A percentile compares a stretch with the other conserved stretches of the same genome.
phyloP scores from a whole-genome alignment of 2,329 filamentous ascomycete species.

The Venturiaceae sp. region DNA sequence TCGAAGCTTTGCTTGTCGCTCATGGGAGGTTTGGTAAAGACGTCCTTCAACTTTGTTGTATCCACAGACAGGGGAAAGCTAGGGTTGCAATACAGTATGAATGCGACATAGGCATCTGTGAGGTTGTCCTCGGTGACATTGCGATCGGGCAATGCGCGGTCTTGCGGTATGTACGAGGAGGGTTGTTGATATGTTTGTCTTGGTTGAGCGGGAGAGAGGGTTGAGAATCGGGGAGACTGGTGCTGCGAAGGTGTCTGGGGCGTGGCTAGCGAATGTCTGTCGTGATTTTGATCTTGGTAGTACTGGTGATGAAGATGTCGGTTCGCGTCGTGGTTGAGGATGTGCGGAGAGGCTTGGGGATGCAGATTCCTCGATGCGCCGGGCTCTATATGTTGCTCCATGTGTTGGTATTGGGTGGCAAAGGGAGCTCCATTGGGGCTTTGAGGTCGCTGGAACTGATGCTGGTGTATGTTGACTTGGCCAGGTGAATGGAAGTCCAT shows the following conservation, averaged over 20 bases:
- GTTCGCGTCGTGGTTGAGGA: conserved; percentile 1
- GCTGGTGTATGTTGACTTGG: neutral
- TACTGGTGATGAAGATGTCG: conserved; percentile 5
- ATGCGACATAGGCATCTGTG: conserved; percentile 72
- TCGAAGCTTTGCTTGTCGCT: conserved; percentile 83
- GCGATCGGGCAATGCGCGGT: conserved; percentile 53
- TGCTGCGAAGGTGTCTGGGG: conserved; percentile 24
- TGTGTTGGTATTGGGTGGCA: neutral
- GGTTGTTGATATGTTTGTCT: conserved; percentile 17
- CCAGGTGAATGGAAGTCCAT: conserved; percentile 8
- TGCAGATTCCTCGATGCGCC: neutral
- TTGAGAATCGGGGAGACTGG: conserved; percentile 27
- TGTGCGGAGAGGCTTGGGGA: neutral
- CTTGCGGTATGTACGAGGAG: conserved; percentile 27
- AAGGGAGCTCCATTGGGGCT: neutral
- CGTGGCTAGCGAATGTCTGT: conserved; percentile 12
- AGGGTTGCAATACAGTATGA: conserved; percentile 88
- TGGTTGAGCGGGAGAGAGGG: conserved; percentile 24
- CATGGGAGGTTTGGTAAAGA: conserved; percentile 70
- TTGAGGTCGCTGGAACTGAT: neutral
- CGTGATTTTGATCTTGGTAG: neutral
- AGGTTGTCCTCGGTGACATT: conserved; percentile 61
- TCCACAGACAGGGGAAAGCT: conserved; percentile 61
- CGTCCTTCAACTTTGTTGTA: conserved; percentile 59
- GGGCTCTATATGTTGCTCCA: neutral